phyloP scores from a whole-genome alignment of 371 early-diverging fungal genomes.

The Conidiobolus incongruus region DNA sequence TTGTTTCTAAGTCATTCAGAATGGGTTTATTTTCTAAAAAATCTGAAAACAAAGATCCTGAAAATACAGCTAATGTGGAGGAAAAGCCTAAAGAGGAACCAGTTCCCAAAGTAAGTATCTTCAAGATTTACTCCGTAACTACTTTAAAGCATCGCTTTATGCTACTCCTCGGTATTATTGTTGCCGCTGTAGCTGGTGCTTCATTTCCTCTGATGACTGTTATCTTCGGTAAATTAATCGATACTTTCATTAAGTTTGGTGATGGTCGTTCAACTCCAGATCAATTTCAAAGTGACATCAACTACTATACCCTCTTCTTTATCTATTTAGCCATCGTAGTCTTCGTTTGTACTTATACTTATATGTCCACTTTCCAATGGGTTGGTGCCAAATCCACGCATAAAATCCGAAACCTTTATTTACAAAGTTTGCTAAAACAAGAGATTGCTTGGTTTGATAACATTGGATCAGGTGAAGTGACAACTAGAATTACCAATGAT shows the following conservation, averaged over 20 bases:
- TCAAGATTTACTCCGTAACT: too few relatives aligned
- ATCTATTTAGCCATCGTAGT: conserved; percentile 35
- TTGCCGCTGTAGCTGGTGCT: conserved; percentile 13
- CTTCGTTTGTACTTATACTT: conserved; percentile 10
- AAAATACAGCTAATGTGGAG: too few relatives aligned
- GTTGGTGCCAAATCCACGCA: background rate
- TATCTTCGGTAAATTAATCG: conserved; percentile 8
- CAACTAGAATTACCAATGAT: conserved; percentile 56
- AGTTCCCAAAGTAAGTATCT: too few relatives aligned
- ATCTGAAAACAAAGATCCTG: too few relatives aligned
- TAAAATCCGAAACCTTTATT: background rate
- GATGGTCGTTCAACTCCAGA: too few relatives aligned
- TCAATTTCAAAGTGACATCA: background rate
- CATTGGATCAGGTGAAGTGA: conserved; percentile 35
- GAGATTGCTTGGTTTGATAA: conserved; percentile 83
- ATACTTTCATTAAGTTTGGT: too few relatives aligned
- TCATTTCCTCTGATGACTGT: conserved; percentile 12
- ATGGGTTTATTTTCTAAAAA: too few relatives aligned
- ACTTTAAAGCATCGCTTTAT: conserved; percentile 10
- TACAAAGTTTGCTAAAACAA: conserved; percentile 61
- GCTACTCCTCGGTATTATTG: conserved; percentile 10
- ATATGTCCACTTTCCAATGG: conserved; percentile 7
- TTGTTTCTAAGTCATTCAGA: too few relatives aligned
- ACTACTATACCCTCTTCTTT: conserved; percentile 23
- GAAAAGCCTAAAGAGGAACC: too few relatives aligned